Evolutionary conservation across 1,284 basidiomycete genomes (phyloP).

Genomic region (Tetrapyrgos nigripes): DNA sequence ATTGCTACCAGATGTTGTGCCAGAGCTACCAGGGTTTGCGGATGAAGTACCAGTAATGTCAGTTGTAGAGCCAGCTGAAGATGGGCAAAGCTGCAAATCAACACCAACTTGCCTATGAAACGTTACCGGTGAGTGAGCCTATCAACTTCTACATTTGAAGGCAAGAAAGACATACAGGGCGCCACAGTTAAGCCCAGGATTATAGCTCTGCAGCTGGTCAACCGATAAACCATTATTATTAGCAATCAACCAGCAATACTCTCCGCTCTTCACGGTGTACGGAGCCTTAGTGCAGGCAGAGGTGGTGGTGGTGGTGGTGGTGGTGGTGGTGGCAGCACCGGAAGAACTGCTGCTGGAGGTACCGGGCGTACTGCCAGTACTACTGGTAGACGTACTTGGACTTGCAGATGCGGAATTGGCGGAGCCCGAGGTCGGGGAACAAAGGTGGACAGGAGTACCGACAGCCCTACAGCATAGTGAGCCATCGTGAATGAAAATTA

Average conservation of each 20-base stretch:
- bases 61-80: background rate
- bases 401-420: background rate
- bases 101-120: background rate
- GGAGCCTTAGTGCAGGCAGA: background rate
- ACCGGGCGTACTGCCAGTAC: background rate
- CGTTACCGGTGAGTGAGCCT: background rate
- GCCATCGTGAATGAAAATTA: background rate
- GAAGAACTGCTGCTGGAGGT: background rate
- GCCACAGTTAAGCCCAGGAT: background rate
- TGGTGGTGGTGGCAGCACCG: background rate
- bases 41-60: background rate
- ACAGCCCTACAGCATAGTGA: background rate
- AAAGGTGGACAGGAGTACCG: background rate
- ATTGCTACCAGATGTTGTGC: background rate
- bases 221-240: background rate
- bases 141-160: background rate
- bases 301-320: background rate
- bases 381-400: too few relatives aligned
- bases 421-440: background rate
- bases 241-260: background rate
- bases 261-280: background rate
- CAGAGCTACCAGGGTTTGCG: background rate
- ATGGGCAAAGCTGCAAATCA: background rate
- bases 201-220: background rate
- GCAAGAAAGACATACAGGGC: background rate